These are phyloP conservation scores for Penicillium sp. DNA, from an alignment of 2,329 filamentous ascomycete species.

Conservation along the genomic window DNA sequence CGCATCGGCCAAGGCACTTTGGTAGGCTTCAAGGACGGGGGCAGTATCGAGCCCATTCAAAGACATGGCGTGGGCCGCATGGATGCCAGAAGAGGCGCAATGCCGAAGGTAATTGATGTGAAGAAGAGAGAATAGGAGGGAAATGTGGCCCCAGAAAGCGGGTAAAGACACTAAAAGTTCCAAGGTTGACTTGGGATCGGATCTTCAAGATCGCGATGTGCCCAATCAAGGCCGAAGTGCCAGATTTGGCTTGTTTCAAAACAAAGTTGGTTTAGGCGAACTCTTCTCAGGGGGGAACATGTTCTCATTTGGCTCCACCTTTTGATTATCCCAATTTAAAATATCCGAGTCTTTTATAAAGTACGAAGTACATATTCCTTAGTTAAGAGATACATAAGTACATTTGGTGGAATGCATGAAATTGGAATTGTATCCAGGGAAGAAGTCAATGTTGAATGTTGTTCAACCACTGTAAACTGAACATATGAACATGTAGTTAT, in stretches of 20 bases:
- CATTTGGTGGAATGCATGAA: background rate
- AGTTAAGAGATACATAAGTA: too few species aligned
- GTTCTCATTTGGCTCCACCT: slow-evolving; percentile 23
- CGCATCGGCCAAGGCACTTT: slow-evolving; percentile 73
- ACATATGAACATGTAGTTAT: too few species aligned
- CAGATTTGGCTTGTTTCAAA: background rate
- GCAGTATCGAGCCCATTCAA: slow-evolving; percentile 88
- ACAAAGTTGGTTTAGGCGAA: slow-evolving; percentile 3
- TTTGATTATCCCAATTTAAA: slow-evolving; percentile 25
- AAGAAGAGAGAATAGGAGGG: slow-evolving; percentile 11
- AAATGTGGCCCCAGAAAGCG: slow-evolving; percentile 11
- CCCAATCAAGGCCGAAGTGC: slow-evolving; percentile 5
- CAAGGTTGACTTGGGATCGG: background rate
- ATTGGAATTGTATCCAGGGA: background rate
- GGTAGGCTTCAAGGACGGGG: slow-evolving; percentile 79
- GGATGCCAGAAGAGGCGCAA: slow-evolving; percentile 12
- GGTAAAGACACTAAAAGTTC: background rate
- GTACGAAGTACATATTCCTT: too few species aligned
- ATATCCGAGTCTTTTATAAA: background rate
- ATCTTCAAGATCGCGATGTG: slow-evolving; percentile 9
- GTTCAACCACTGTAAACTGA: too few species aligned
- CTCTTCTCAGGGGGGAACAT: slow-evolving; percentile 19
- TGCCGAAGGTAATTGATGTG: slow-evolving; percentile 4
- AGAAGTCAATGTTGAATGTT: background rate
- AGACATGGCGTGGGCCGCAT: slow-evolving; percentile 66